Evolutionary conservation across 1,139 yeast genomes (phyloP), one percentile per base, ranked within the genome.

Genomic region (Saccharomyces hybrid): DNA sequence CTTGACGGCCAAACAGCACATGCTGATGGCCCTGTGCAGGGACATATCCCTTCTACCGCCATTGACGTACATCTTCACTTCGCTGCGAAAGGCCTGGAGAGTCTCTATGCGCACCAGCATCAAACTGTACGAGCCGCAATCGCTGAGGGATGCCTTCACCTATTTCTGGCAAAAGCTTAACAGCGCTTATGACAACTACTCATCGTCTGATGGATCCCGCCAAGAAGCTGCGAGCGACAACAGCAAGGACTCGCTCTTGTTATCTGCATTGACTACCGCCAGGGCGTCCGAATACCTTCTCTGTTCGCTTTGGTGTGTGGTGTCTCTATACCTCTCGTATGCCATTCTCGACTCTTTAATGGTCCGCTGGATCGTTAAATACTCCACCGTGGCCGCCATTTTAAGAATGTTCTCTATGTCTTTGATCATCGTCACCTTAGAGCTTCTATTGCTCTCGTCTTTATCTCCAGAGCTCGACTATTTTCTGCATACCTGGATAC

Each of bases 331-430:
- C 66, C 75, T 93, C 56, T 84, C 95, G 11, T 90, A 84, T 69
- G 82, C 91, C 1, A 90, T 89, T 4, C 75, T 91, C 46, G 97
- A 91, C 67, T 95, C 97, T 0, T 75, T 93, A 44, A 88, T 91
- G 85, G 86, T 89, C 24, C 76, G 99, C 49, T 93, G 98, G 95
- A 88, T 91, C 44, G 95, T 91, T 46, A 88, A 88, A 19, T 91
- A 91, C 68, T 86, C 89, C 59, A 84, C 91, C 0, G 78, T 87
- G 2, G 98, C 97, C 0, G 96, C 96, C 0, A 87, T 90, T 41
- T 79, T 91, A 24, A 76, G 98, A 53, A 88, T 90, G 76, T 74
- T 90, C 51, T 84, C 96, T 7, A 83, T 89, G 82, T 85, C 93
- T 3, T 75, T 90, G 48, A 77, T 90, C 11, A 77, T 89, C 53